phyloP scores from a whole-genome alignment of 495 filamentous ascomycete species.

The Hypomontagnella submonticulosa region DNA sequence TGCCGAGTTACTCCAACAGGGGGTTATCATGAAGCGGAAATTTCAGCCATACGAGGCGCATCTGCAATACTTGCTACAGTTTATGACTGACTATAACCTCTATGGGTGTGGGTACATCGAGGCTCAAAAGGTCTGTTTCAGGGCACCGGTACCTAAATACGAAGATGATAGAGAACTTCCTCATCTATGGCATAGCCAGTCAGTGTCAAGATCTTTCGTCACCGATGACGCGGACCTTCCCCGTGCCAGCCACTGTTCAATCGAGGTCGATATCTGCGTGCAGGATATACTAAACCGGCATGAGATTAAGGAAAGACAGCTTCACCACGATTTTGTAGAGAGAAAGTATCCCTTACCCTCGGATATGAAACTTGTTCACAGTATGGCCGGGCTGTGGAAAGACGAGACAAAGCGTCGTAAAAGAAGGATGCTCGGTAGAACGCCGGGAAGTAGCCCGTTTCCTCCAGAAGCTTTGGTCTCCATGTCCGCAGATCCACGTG shows the following conservation, averaged over 20 bases:
- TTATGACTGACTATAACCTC: constrained; percentile 98
- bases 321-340: constrained; percentile 92
- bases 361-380: constrained; percentile 84
- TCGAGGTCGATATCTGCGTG: constrained; percentile 89
- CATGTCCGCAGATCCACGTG: constrained; percentile 83
- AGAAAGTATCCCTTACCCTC: constrained; percentile 68
- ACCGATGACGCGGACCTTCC: constrained; percentile 71
- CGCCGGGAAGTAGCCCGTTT: constrained; percentile 77
- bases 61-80: constrained; percentile 89
- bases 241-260: constrained; percentile 83
- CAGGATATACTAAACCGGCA: constrained; percentile 88
- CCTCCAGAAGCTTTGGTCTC: constrained; percentile 81
- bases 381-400: constrained; percentile 93
- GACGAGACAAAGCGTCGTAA: constrained; percentile 87
- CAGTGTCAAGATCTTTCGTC: constrained; percentile 59
- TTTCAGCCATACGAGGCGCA: constrained; percentile 96
- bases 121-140: constrained; percentile 69
- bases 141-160: constrained; percentile 75
- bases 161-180: constrained; percentile 66
- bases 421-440: constrained; percentile 68
- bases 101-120: constrained; percentile 90
- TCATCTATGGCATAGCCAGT: constrained; percentile 83
- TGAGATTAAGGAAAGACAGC: constrained; percentile 73
- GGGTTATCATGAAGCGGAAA: constrained; percentile 79
- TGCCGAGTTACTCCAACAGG: constrained; percentile 85